phyloP scores from a whole-genome alignment of 139 green algal species.

The Auxenochlorella pyrenoidosa region DNA sequence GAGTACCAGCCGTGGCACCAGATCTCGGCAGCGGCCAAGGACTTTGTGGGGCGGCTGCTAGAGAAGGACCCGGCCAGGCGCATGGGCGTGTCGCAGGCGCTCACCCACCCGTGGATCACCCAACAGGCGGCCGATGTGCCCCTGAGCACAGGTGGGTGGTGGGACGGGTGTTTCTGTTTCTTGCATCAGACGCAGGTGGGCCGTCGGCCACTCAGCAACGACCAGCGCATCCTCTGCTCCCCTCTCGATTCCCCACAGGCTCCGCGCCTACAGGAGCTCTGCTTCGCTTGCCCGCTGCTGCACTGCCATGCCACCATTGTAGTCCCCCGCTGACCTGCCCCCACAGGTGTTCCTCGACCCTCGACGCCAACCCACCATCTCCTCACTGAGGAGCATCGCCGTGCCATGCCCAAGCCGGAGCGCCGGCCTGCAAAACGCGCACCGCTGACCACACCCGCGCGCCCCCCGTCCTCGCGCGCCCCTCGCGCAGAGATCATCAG shows the following conservation, averaged over 20 bases:
- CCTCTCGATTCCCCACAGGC: too few relatives aligned
- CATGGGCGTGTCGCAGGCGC: slow-evolving; percentile 31
- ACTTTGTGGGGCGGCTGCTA: slow-evolving; percentile 47
- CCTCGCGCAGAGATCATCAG: slow-evolving; percentile 13
- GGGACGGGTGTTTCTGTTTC: background rate
- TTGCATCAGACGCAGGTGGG: background rate
- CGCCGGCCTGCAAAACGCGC: too few relatives aligned
- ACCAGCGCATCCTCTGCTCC: too few relatives aligned
- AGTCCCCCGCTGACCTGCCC: too few relatives aligned
- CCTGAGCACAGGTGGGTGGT: slow-evolving; percentile 1
- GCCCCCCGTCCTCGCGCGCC: background rate
- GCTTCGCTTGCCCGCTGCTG: too few relatives aligned
- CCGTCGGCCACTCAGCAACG: too few relatives aligned
- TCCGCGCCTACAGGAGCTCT: too few relatives aligned
- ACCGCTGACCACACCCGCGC: too few relatives aligned
- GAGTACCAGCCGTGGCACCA: slow-evolving; percentile 38
- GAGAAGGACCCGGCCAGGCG: slow-evolving; percentile 37
- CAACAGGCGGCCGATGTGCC: slow-evolving; percentile 2
- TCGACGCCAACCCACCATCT: background rate
- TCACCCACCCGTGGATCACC: slow-evolving; percentile 47
- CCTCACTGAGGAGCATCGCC: background rate
- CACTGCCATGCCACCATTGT: too few relatives aligned
- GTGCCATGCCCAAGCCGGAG: too few relatives aligned
- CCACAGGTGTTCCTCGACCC: background rate
- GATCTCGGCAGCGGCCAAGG: slow-evolving; percentile 30